A percentile compares a stretch with the other conserved stretches of the same genome.
Evolutionary conservation across 2,329 filamentous ascomycete species (phyloP).

Genomic region (Arthrocladium fulminans): DNA sequence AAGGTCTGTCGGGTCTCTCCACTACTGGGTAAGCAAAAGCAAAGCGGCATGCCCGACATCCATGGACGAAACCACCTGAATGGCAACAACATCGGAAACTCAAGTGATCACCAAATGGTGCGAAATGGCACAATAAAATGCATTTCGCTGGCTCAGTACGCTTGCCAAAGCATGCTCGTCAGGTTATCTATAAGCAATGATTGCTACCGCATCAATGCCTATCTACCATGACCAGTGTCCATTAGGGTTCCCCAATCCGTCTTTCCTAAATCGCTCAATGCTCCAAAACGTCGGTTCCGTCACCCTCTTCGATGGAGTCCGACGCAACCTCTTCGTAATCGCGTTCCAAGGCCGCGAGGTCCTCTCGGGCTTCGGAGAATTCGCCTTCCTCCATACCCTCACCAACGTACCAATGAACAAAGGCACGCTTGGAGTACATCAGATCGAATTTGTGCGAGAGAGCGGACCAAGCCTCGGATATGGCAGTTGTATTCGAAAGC

Average conservation of each 20-base stretch:
- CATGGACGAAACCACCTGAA: no score
- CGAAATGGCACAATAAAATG: background rate
- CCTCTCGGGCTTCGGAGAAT: conserved; percentile 98
- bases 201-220: background rate
- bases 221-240: background rate
- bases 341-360: conserved; percentile 92
- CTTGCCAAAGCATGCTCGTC: background rate
- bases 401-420: conserved; percentile 99
- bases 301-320: conserved; percentile 82
- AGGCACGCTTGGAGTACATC: conserved; percentile 99
- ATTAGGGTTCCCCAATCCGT: background rate
- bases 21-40: no score
- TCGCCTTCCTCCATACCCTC: conserved; percentile 99
- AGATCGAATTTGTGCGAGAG: conserved; percentile 98
- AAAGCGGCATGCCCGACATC: no score
- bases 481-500: conserved; percentile 89
- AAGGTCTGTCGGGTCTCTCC: no score
- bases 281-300: conserved; percentile 69
- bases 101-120: no score
- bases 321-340: conserved; percentile 98
- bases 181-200: background rate
- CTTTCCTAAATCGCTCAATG: conserved; percentile 48
- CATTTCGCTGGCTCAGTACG: background rate
- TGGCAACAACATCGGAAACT: no score
- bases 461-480: conserved; percentile 94